Conservation (phyloP, 805 yeast genomes). For the Candida coleopterorum region DNA sequence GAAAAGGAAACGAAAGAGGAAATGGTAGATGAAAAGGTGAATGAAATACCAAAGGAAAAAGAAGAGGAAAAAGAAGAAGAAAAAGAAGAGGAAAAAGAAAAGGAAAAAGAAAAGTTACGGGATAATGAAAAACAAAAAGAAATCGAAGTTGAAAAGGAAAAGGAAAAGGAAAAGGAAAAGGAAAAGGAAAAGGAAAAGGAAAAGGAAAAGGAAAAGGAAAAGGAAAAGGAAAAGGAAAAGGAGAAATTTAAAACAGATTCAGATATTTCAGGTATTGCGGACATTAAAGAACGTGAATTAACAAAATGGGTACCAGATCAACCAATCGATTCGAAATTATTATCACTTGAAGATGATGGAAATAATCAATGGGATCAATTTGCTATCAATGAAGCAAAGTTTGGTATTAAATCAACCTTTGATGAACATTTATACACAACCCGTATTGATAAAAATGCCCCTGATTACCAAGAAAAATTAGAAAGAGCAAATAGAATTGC, state of each 20-base stretch:
- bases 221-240: too few relatives aligned
- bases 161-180: too few relatives aligned
- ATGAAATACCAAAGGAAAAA: too few relatives aligned
- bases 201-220: too few relatives aligned
- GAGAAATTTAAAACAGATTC: conserved; percentile 70
- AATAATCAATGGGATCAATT: conserved; percentile 97
- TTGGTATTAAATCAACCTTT: conserved; percentile 79
- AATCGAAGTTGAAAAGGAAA: too few relatives aligned
- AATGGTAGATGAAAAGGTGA: too few relatives aligned
- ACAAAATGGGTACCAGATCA: conserved; percentile 80
- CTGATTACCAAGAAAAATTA: conserved; percentile 63
- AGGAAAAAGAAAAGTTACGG: too few relatives aligned
- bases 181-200: too few relatives aligned
- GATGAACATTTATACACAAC: conserved; percentile 90
- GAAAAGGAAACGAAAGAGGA: too few relatives aligned
- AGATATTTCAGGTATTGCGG: conserved; percentile 60
- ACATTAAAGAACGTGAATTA: conserved; percentile 62
- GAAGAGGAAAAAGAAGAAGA: too few relatives aligned
- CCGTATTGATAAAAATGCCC: conserved; percentile 59
- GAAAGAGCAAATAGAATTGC: conserved; percentile 76
- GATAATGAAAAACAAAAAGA: too few relatives aligned
- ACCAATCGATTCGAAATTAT: conserved; percentile 17
- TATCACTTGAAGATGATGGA: conserved; percentile 30
- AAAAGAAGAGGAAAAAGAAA: too few relatives aligned
- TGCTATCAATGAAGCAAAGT: conserved; percentile 81